Base-by-base conservation (phyloP, 1,284 basidiomycete genomes). In the Moesziomyces parantarcticus region DNA sequence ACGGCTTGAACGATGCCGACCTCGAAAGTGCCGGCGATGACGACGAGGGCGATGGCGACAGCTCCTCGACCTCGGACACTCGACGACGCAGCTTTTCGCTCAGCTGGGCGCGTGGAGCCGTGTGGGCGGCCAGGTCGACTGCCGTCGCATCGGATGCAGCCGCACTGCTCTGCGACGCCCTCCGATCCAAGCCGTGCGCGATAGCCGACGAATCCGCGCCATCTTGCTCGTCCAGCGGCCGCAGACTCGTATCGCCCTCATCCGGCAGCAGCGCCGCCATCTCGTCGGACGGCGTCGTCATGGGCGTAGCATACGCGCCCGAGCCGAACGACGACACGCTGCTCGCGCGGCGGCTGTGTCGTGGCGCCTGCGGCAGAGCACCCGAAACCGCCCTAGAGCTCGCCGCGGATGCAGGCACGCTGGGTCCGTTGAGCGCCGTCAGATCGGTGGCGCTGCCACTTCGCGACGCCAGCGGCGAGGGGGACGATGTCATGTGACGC, bases 241-340 rank as follows among this genome's bases (percentile, higher is more conserved):
- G 39, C n/a, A 67, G 44, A 22, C 56, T 67, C 26, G 45, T 50
- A 36, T 58, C 55, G 45, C 43, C 62, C n/a, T 68, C 70, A n/a
- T 58, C 50, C 10, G 70, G 70, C 23, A 73, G 44, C 25, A 73
- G 51, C 11, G 64, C 64, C 10, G 70, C 70, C 64, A 73, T 73
- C 39, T 73, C 70, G 45, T 73, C 70, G 9, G 70, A 63, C 10
- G 75, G 75, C 21, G 75, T 74, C 21, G 63, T 62, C 59, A 76
- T 63, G 3, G 75, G 75, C 47, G 75, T 77, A 2, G 58, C 63
- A 26, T 76, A 77, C 2, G 54, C 61, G 13, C 62, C 73, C 3
- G 75, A 77, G 0, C 73, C 75, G 25, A 73, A 61, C 8, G 71
- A 75, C 1, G 75, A 77, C 4, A 67, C 65, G 42, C 67, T 71